These are phyloP conservation scores for Globisporangium sylvaticum DNA, from an alignment of 352 stramenopile genomes.

Conservation along the genomic window DNA sequence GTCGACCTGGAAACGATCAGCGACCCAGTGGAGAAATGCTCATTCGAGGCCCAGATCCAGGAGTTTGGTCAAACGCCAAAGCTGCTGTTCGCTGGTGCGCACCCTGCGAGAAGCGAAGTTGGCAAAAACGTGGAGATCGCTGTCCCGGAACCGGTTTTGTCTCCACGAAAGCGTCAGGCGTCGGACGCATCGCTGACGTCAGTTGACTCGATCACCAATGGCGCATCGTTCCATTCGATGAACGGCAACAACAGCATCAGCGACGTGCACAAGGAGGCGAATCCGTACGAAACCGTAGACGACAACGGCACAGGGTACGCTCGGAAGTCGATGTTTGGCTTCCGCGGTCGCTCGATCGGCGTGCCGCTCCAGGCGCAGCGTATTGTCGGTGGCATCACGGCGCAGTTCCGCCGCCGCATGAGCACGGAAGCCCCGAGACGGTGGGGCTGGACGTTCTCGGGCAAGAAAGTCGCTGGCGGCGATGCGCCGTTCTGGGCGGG, in stretches of 20 bases:
- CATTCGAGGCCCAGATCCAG: conserved; percentile 92
- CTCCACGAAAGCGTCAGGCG: conserved; percentile 24
- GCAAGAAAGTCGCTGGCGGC: conserved; percentile 20
- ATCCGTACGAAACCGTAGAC: conserved; percentile 27
- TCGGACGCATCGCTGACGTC: conserved; percentile 7
- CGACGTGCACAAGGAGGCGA: not conserved
- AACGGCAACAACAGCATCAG: conserved; percentile 7
- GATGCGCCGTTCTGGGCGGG: conserved; percentile 59
- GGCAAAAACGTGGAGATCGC: conserved; percentile 54
- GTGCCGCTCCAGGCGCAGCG: conserved; percentile 74
- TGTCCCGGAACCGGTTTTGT: conserved; percentile 32
- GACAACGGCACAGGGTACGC: conserved; percentile 28
- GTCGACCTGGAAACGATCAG: conserved; percentile 83
- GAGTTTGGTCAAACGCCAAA: conserved; percentile 90
- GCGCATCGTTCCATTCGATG: conserved; percentile 5
- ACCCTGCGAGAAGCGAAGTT: conserved; percentile 61
- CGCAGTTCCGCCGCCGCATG: conserved; percentile 72
- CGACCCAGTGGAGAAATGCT: conserved; percentile 91
- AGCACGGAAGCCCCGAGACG: conserved; percentile 53
- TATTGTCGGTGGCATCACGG: conserved; percentile 70
- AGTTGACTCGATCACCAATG: not conserved
- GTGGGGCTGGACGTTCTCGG: conserved; percentile 74
- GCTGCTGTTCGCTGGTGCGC: conserved; percentile 56
- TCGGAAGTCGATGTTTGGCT: conserved; percentile 68
- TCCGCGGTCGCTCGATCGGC: conserved; percentile 52